Evolutionary conservation across 306 rosid species (phyloP).

Genomic region (Malus sieversii): DNA sequence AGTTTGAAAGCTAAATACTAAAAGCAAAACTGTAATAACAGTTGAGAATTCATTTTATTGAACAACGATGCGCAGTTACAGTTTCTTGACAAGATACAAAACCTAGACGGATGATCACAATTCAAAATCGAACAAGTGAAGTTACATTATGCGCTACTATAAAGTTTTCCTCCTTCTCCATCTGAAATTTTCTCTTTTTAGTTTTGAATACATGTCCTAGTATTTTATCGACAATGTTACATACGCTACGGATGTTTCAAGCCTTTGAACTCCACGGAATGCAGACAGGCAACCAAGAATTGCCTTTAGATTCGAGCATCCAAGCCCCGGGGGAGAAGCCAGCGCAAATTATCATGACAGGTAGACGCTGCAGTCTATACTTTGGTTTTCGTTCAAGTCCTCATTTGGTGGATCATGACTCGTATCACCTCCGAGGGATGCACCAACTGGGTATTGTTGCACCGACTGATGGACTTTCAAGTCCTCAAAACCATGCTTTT

Average conservation of each 20-base stretch:
- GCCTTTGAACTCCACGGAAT: not conserved
- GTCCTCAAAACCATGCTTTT: conserved; percentile 54
- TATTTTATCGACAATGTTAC: conserved; percentile 14
- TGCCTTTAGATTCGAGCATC: conserved; percentile 12
- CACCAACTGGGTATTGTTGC: conserved; percentile 31
- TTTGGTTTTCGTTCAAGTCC: conserved; percentile 54
- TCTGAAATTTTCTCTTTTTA: conserved; percentile 2
- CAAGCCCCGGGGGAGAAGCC: not conserved
- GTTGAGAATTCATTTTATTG: not conserved
- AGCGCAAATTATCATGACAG: conserved; percentile 29
- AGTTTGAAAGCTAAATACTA: not conserved
- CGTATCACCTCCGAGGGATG: conserved; percentile 34
- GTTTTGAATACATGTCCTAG: conserved; percentile 1
- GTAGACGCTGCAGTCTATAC: conserved; percentile 66
- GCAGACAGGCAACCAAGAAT: conserved; percentile 42
- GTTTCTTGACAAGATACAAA: not conserved
- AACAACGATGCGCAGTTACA: not conserved
- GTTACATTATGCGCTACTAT: not conserved
- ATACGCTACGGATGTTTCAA: conserved; percentile 16
- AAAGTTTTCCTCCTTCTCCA: conserved; percentile 9
- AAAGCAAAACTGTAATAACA: not conserved
- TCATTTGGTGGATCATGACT: conserved; percentile 25
- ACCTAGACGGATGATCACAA: not conserved
- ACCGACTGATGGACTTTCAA: conserved; percentile 34
- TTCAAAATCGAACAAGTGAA: conserved; percentile 4